phyloP scores from a whole-genome alignment of 2,329 filamentous ascomycete genomes.

The Tolypocladium sp. region DNA sequence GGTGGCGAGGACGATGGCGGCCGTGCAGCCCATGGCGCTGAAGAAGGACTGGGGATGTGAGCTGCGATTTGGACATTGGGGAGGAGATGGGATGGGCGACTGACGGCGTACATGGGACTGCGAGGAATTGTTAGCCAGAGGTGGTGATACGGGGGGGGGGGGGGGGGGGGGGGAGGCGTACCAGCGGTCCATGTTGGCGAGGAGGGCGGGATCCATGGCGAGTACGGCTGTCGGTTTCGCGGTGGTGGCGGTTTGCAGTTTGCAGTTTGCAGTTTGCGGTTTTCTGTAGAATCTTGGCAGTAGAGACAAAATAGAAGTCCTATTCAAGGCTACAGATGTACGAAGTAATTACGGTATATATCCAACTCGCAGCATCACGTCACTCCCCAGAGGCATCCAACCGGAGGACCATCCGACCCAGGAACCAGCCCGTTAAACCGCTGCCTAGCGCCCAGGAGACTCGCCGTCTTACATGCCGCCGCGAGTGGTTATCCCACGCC shows the following conservation, averaged over 20 bases:
- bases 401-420: background rate
- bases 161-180: constrained; percentile 8
- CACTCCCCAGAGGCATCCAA: background rate
- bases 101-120: constrained; percentile 36
- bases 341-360: background rate
- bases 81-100: constrained; percentile 8
- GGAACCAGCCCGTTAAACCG: background rate
- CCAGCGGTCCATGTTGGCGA: constrained; percentile 27
- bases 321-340: background rate
- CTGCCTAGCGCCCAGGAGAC: background rate
- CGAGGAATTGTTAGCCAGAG: constrained; percentile 1
- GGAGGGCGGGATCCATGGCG: constrained; percentile 20
- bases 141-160: background rate
- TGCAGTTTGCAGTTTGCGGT: no score
- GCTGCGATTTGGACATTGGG: background rate
- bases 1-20: constrained; percentile 43
- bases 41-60: constrained; percentile 25
- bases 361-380: background rate
- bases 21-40: constrained; percentile 29
- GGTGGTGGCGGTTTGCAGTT: background rate
- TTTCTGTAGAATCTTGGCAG: background rate
- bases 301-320: background rate
- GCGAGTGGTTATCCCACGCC: no score
- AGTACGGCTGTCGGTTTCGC: background rate
- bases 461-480: background rate